These are phyloP conservation scores for Hypoxylon perforatum DNA, from an alignment of 495 filamentous ascomycete species.

Conservation along the genomic window DNA sequence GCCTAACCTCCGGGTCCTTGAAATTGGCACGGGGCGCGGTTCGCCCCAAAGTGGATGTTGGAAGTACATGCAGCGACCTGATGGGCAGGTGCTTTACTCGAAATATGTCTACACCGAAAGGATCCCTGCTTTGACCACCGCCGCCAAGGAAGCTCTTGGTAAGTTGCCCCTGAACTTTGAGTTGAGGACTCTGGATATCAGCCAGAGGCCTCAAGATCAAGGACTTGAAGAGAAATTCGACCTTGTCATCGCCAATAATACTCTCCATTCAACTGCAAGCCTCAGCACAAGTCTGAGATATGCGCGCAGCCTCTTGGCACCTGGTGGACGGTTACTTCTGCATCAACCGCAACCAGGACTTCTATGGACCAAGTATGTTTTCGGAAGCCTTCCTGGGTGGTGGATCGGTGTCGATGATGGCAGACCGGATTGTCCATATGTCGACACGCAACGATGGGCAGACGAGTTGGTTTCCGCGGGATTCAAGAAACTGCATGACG, in stretches of 20 bases:
- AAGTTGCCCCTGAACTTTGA: too few relatives aligned
- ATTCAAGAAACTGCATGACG: constrained; percentile 35
- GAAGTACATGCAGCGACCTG: too few relatives aligned
- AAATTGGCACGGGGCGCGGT: too few relatives aligned
- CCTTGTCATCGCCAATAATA: constrained; percentile 40
- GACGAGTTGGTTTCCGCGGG: constrained; percentile 46
- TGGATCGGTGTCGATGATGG: constrained; percentile 52
- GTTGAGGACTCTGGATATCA: too few relatives aligned
- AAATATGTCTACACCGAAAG: too few relatives aligned
- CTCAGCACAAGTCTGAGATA: constrained; percentile 50
- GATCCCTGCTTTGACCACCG: too few relatives aligned
- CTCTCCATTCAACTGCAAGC: constrained; percentile 53
- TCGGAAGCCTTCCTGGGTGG: constrained; percentile 52
- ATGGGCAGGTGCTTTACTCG: too few relatives aligned
- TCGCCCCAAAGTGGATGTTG: too few relatives aligned
- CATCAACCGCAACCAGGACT: constrained; percentile 30
- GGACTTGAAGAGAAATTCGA: constrained; percentile 46
- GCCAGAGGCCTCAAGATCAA: too few relatives aligned
- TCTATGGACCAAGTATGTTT: constrained; percentile 37
- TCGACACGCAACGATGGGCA: constrained; percentile 47
- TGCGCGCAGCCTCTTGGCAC: constrained; percentile 46
- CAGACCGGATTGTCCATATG: constrained; percentile 45
- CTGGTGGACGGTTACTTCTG: constrained; percentile 45
- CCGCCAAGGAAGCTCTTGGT: too few relatives aligned
- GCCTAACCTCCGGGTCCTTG: too few relatives aligned